Base-by-base conservation (phyloP, 2,329 filamentous ascomycete species). In the Xylariales sp. region DNA sequence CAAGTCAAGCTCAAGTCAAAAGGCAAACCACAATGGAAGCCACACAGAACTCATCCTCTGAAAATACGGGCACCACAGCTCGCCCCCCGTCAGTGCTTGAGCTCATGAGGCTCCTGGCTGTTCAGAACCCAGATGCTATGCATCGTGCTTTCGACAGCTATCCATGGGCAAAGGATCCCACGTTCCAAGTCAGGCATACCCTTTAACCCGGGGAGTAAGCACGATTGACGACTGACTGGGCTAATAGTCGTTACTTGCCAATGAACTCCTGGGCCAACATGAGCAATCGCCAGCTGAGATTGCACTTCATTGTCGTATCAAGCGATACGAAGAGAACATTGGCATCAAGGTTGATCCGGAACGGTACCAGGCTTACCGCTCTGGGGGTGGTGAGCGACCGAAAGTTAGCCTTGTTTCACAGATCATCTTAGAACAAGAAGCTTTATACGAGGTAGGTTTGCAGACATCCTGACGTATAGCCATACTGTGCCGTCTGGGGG, bases 81-180 rank as follows among this genome's bases (percentile, higher is more conserved):
- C 6, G 25, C 11, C 18, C 10, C 6, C 3, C 37, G 16, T 27
- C 41, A 11, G 46, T 43, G 15, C 28, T 51, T 15, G 48, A 51
- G 12, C 48, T 47, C 19, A 47, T 58, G 24, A 53, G 57, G 34
- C 47, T 51, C 24, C 54, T 51, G 18, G 54, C 51, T 6, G 51
- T 52, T 18, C 51, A 57, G 28, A 51, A 52, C 19, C 53, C 55
- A 3, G 50, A 42, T 19, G 22, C 31, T 5, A 20, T 32, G 2
- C 38, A 40, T 16, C 31, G 38, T 6, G 42, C 44, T 16, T 46
- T 46, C 31, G 44, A 46, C 11, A 42, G 28, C 22, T 46, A 46
- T 14, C 44, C 44, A 21, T 46, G 44, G 44, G 10, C 41, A 27
- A 46, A 44, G 27, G 44, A 46, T 31, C 37, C 29, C 9, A 14